Evolutionary conservation across 148 eudicot species (phyloP), one percentile per base, ranked within the genome.

Genomic region (Chenopodium formosanum): DNA sequence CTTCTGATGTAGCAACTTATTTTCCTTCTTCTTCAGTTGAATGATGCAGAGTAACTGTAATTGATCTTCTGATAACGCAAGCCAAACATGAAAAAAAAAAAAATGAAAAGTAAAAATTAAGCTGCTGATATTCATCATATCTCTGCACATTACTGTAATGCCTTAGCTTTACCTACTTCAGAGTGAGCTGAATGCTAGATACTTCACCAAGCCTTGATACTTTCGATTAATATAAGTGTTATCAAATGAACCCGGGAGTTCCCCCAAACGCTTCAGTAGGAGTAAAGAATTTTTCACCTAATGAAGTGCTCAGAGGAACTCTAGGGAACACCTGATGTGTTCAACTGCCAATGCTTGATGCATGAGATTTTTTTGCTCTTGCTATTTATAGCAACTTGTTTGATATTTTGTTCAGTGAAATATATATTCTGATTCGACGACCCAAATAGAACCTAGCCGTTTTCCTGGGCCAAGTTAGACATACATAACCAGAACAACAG

Each of bases 221-320:
- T 2, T 56, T 56, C 62, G n/a, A 56, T 17, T 2, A 14, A 56
- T 17, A 62, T 4, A 5, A 62, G 25, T 4, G 27, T 62, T 20
- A 81, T 66, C 80, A 82, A 40, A 40, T 69, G 80, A 75, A 32
- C 40, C 78, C 69, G 8, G 60, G 84, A 82, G 80, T 82, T 77
- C 84, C 84, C 80, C 80, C 76, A 70, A 82, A 77, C 80, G 53
- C 80, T 82, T 82, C 80, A 82, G 84, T 77, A 46, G 69, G 84
- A 56, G 1, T 10, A 40, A 19, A 40, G 31, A 2, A 44, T 11
- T 8, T 9, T 40, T 22, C 11, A 14, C 53, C 31, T 44, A 46
- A 44, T 72, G 75, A 72, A 40, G 75, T 72, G 75, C 53, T 72
- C 53, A 46, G 75, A 46, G 75, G 75, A 72, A 72, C 75, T 72